Base-by-base conservation (phyloP, 2,329 filamentous ascomycete species). In the Cordyceps cateniannulata region DNA sequence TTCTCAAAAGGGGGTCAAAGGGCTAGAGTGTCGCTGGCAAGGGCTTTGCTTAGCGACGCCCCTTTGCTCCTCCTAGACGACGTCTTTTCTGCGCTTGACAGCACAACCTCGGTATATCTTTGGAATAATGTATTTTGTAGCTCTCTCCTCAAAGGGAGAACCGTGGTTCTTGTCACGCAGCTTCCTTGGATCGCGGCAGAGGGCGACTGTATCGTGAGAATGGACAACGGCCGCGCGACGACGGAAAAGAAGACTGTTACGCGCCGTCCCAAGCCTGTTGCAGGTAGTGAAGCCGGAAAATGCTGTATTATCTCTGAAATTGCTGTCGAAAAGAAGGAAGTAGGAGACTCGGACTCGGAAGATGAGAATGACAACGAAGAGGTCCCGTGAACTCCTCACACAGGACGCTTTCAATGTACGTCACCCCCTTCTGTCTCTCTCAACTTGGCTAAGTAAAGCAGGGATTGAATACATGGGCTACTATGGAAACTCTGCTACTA, bases 51-150 rank as follows among this genome's bases (percentile, higher is more conserved):
- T 67, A 84, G 81, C 1, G 79, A 79, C 57, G 77, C 82, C 0
- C 73, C 80, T 1, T 72, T 85, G 1, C 71, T 85, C 25, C 71
- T 86, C 0, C 76, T 86, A 1, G 83, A 86, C 63, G 83, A 86
- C 60, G 76, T 85, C 2, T 83, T 86, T 64, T 82, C 82, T 1
- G 83, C 83, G 0, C 73, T 86, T 0, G 83, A 86, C 65, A 77
- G 82, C n/a, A 83, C 82, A 64, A 86, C 84, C n/a, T n/a, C n/a
- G n/a, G n/a, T n/a, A n/a, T n/a, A 0, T 78, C 81, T 1, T 78
- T 80, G 82, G 78, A 77, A 82, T 60, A 72, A 78, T 59, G 84
- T 81, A 64, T 85, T 86, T 65, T 84, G 82, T 61, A 74, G 76
- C 48, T 80, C 82, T 53, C 67, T 86, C 29, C 73, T 86, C 6